Evolutionary conservation across 306 rosid genomes (phyloP).

Genomic region (Urtica urens): DNA sequence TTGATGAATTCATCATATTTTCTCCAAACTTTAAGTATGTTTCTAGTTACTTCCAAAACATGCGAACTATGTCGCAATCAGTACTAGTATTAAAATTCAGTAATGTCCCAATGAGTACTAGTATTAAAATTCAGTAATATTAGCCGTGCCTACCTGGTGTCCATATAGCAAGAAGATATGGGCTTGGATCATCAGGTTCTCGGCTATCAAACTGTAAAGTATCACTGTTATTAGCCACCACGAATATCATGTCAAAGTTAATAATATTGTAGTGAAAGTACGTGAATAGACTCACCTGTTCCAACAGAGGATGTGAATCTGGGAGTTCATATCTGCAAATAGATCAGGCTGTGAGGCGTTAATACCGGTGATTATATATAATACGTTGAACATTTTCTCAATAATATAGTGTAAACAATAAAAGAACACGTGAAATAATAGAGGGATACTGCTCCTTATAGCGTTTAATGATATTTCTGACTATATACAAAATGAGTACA

Average conservation of each 20-base stretch:
- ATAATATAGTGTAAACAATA: too few relatives aligned
- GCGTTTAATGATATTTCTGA: too few relatives aligned
- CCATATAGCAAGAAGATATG: slow-evolving; percentile 96
- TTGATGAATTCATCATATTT: not conserved
- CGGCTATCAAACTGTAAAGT: slow-evolving; percentile 63
- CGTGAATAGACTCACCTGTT: slow-evolving; percentile 39
- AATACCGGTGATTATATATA: too few relatives aligned
- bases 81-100: not conserved
- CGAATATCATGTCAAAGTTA: slow-evolving; percentile 12
- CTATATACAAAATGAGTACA: too few relatives aligned
- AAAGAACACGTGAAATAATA: too few relatives aligned
- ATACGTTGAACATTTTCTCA: too few relatives aligned
- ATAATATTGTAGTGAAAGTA: slow-evolving; percentile 7
- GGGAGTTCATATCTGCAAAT: slow-evolving; percentile 92
- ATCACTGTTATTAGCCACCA: slow-evolving; percentile 11
- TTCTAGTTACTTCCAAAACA: not conserved
- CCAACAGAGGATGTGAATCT: slow-evolving; percentile 83
- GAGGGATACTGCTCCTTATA: too few relatives aligned
- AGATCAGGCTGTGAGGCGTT: slow-evolving; percentile 14
- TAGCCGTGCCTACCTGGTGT: slow-evolving; percentile 58
- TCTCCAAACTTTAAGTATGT: not conserved
- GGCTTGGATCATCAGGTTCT: slow-evolving; percentile 92
- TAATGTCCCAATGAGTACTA: too few relatives aligned
- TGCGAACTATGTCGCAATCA: too few relatives aligned
- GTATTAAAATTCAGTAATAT: slow-evolving; percentile 3